Base-by-base conservation (phyloP, 345 rosid genomes). In the Bruguiera sexangula region DNA sequence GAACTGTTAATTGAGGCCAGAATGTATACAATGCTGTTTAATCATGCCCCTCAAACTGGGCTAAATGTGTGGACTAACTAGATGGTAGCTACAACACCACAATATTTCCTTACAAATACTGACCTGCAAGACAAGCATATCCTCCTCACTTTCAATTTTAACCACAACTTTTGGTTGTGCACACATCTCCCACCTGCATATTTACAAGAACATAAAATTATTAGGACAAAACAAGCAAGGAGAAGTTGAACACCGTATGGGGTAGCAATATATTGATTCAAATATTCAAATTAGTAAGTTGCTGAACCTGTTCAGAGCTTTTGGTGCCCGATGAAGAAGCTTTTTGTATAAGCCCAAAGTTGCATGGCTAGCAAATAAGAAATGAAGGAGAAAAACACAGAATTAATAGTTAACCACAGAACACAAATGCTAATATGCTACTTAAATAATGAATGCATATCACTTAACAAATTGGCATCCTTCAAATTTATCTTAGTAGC, bases 131-230 rank as follows among this genome's bases (percentile, higher is more conserved):
- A 81, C 78, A 72, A 95, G 86, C 96, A 95, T 92, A 71, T 90
- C 97, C 43, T 89, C 94, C 86, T 95, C 92, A 30, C 79, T 83
- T 71, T 95, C 98, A 10, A 90, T 90, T 86, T 95, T 95, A 77
- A 95, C 81, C 48, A 95, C 99, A 74, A 95, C 98, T 81, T 95
- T 95, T 66, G 99, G 98, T 78, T 95, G 98, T 22, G 92, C 91
- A 81, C 92, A 86, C 63, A 78, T 83, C 87, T 95, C 99, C 99
- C 99, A 95, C 81, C 98, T 95, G 84, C 79, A 74, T 32, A 67
- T 65, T 60, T 62, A 43, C 59, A 52, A 71, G 69, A 61, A 24
- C 50, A 57, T 8, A 69, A 39, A 62, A 30, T 8, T 32, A 1
- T 50, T 26, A 57, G n/a, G 19, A 78, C 30, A 50, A 21, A 43